These are phyloP conservation scores for Apiospora phragmitis DNA, from an alignment of 2,329 filamentous ascomycete genomes.

Conservation along the genomic window DNA sequence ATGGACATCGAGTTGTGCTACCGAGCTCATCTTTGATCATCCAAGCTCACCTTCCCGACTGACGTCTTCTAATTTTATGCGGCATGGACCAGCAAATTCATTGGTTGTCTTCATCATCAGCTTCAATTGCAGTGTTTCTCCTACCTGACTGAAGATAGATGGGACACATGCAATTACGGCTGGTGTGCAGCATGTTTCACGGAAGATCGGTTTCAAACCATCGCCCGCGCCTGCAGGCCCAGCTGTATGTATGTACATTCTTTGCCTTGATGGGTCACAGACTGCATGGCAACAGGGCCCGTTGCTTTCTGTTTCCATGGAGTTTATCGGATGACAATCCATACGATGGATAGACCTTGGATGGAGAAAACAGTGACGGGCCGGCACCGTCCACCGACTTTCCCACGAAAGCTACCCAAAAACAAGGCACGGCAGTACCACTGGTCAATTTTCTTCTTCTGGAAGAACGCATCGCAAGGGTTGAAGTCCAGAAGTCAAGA, in stretches of 20 bases:
- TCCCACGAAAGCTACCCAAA: not conserved
- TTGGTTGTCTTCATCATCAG: not conserved
- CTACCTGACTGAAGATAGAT: not conserved
- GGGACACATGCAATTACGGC: not conserved
- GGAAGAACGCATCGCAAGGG: not conserved
- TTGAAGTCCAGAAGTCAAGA: not conserved
- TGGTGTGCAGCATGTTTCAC: conserved; percentile 2
- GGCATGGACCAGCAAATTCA: not conserved
- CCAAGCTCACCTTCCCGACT: not conserved
- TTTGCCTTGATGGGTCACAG: not conserved
- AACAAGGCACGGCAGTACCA: not conserved
- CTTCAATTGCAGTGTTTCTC: not conserved
- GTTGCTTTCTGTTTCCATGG: not conserved
- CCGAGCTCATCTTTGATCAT: not conserved
- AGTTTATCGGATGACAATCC: not conserved
- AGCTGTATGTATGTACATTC: not conserved
- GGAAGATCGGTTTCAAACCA: not conserved
- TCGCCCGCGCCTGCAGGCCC: not conserved
- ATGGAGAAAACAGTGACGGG: not conserved
- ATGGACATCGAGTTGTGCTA: not conserved
- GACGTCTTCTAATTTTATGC: not conserved
- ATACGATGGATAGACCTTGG: not conserved
- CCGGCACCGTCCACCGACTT: not conserved
- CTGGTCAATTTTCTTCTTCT: not conserved
- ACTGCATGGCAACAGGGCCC: not conserved